phyloP scores from a whole-genome alignment of 306 rosid genomes.

The Cicer cuneatum region DNA sequence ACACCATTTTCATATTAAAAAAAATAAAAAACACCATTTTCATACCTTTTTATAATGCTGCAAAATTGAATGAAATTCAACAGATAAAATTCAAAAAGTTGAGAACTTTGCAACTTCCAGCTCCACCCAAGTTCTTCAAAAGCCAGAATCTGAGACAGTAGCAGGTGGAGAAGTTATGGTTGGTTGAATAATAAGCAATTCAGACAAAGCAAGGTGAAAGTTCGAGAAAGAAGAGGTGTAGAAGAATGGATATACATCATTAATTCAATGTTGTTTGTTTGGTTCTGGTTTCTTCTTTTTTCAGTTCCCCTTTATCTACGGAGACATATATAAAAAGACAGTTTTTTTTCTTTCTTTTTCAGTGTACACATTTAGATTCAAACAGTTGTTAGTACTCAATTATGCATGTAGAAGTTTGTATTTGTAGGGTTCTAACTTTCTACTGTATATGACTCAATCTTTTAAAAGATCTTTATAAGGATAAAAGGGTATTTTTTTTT shows the following conservation, averaged over 20 bases:
- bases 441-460: no score
- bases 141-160: no score
- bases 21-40: not conserved
- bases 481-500: no score
- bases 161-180: not conserved
- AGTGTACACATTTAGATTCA: not conserved
- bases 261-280: conserved; percentile 21
- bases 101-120: conserved; percentile 13
- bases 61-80: conserved; percentile 11
- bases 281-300: conserved; percentile 32
- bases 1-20: no score
- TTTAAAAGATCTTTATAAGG: no score
- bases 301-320: conserved; percentile 37
- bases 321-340: conserved; percentile 42
- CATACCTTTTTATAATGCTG: not conserved
- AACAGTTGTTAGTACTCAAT: not conserved
- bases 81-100: not conserved
- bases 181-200: conserved; percentile 31
- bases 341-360: not conserved
- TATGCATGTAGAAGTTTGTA: no score
- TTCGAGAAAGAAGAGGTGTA: conserved; percentile 44
- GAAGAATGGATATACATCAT: conserved; percentile 24
- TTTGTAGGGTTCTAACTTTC: no score
- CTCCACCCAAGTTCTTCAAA: conserved; percentile 43
- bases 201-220: conserved; percentile 4